Percentiles rank a stretch among this genome's conserved stretches.
phyloP scores from a whole-genome alignment of 2,329 filamentous ascomycete species.

The Neopestalotiopsis rosae region DNA sequence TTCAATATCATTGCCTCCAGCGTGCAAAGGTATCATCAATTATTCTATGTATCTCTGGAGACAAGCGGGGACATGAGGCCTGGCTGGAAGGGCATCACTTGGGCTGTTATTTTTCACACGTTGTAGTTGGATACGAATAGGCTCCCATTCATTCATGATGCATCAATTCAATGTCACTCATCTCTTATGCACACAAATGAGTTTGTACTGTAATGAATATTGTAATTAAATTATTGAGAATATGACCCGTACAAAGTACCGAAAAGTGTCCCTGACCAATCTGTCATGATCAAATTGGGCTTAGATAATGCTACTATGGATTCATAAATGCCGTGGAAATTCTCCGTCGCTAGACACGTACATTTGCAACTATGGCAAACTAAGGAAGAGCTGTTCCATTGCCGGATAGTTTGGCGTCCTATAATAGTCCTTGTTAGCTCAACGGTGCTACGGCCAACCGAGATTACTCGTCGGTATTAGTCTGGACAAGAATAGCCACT shows the following conservation, averaged over 20 bases:
- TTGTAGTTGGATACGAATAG: too few species aligned
- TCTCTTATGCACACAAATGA: too few species aligned
- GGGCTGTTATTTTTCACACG: too few species aligned
- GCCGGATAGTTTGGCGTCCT: slow-evolving; percentile 22
- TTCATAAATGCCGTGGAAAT: background rate
- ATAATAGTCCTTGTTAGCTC: background rate
- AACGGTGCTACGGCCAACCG: background rate
- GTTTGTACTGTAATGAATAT: too few species aligned
- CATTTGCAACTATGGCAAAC: slow-evolving; percentile 16
- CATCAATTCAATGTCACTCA: too few species aligned
- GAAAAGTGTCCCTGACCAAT: background rate
- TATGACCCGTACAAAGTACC: background rate
- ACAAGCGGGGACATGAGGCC: too few species aligned
- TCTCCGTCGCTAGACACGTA: background rate
- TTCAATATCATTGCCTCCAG: too few species aligned
- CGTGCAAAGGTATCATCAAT: too few species aligned
- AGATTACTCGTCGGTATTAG: background rate
- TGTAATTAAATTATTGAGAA: background rate
- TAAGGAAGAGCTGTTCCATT: slow-evolving; percentile 21
- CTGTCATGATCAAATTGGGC: background rate
- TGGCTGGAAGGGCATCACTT: too few species aligned
- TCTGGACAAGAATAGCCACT: background rate
- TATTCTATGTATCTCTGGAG: too few species aligned
- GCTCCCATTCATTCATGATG: too few species aligned
- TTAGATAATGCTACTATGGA: background rate